These are phyloP conservation scores for Stylonectria norvegica DNA, from an alignment of 2,329 filamentous ascomycete species.

Conservation along the genomic window DNA sequence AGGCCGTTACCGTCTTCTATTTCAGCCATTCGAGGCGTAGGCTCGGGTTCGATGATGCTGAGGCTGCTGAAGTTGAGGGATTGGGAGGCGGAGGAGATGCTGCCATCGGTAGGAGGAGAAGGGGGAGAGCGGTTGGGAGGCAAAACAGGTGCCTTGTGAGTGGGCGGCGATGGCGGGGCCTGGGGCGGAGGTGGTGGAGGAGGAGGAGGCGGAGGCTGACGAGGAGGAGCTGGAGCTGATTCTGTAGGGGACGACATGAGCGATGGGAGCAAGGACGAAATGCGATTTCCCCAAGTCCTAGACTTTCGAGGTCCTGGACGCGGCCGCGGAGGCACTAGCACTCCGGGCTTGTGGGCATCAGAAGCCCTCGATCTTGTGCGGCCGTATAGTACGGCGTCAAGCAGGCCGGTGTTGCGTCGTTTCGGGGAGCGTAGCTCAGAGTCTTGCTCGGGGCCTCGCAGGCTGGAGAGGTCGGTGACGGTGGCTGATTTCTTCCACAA, in stretches of 20 bases:
- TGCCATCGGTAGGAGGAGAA: slow-evolving; percentile 26
- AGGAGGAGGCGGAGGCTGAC: slow-evolving; percentile 9
- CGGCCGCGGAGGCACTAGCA: slow-evolving; percentile 18
- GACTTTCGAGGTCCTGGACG: slow-evolving; percentile 29
- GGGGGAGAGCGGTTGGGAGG: slow-evolving; percentile 17
- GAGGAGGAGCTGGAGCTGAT: too few species aligned
- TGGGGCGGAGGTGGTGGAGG: slow-evolving; percentile 22
- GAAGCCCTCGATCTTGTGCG: slow-evolving; percentile 1
- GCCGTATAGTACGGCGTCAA: slow-evolving; percentile 21
- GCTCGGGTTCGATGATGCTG: slow-evolving; percentile 19
- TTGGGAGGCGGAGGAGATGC: slow-evolving; percentile 22
- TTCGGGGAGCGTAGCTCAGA: slow-evolving; percentile 8
- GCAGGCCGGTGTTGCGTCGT: slow-evolving; percentile 8
- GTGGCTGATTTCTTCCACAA: slow-evolving; percentile 24
- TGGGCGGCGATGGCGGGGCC: slow-evolving; percentile 15
- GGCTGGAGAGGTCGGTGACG: slow-evolving; percentile 21
- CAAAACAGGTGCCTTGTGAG: slow-evolving; percentile 13
- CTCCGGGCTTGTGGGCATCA: slow-evolving; percentile 10
- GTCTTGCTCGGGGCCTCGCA: slow-evolving; percentile 9
- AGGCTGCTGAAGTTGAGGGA: too few species aligned
- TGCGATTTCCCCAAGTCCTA: slow-evolving; percentile 35
- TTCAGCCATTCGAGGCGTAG: slow-evolving; percentile 18
- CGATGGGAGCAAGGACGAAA: slow-evolving; percentile 37
- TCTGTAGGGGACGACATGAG: slow-evolving; percentile 36
- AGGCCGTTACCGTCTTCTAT: slow-evolving; percentile 17